Evolutionary conservation across 2,329 filamentous ascomycete genomes (phyloP).

Genomic region (Epichloe amarillans): DNA sequence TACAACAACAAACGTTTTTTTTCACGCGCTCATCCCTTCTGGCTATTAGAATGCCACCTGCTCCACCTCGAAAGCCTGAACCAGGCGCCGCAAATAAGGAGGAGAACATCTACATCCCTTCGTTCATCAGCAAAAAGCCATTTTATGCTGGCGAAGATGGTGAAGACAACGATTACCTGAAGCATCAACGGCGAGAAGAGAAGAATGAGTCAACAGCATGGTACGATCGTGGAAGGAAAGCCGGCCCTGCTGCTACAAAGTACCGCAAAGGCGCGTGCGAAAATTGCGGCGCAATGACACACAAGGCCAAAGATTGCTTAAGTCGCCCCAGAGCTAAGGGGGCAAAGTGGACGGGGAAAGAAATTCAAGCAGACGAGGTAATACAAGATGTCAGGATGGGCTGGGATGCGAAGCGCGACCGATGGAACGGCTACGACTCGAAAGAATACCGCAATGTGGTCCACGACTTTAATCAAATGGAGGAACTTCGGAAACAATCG

Average conservation of each 20-base stretch:
- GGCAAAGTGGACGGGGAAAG: constrained; percentile 80
- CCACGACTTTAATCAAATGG: constrained; percentile 76
- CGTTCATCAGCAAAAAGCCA: constrained; percentile 94
- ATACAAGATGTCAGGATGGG: constrained; percentile 76
- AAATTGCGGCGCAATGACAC: constrained; percentile 94
- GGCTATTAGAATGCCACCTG: constrained; percentile 9
- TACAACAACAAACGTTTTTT: neutral
- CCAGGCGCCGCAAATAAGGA: constrained; percentile 50
- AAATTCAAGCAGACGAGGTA: constrained; percentile 86
- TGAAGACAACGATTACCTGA: constrained; percentile 75
- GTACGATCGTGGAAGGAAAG: constrained; percentile 82
- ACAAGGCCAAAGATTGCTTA: constrained; percentile 89
- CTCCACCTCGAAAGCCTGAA: constrained; percentile 21
- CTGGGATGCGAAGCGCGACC: constrained; percentile 94
- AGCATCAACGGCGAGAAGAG: constrained; percentile 64
- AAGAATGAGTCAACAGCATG: constrained; percentile 67
- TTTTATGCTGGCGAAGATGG: constrained; percentile 83
- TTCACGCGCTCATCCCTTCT: neutral
- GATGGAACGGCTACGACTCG: constrained; percentile 96
- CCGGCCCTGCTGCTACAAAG: constrained; percentile 81
- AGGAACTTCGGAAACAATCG: constrained; percentile 52
- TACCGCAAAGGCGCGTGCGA: constrained; percentile 97
- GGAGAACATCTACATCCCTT: constrained; percentile 96
- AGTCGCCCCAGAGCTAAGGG: constrained; percentile 78
- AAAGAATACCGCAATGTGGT: constrained; percentile 78